These are phyloP conservation scores for Pyronema domesticum DNA, from an alignment of 495 filamentous ascomycete species.

Conservation along the genomic window DNA sequence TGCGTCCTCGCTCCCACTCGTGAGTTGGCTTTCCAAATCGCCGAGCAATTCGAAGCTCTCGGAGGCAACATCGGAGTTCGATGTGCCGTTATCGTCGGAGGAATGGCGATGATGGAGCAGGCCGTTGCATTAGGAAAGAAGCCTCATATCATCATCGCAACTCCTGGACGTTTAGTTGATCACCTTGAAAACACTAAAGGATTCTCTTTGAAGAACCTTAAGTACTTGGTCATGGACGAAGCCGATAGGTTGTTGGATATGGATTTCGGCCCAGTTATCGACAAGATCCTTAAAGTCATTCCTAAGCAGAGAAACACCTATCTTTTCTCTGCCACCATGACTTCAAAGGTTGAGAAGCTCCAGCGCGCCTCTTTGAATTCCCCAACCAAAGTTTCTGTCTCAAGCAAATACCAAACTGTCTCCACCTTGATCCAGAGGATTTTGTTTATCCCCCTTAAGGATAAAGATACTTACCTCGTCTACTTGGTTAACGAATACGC, in stretches of 20 bases:
- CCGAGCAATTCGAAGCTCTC: constrained; percentile 89
- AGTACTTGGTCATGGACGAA: constrained; percentile 97
- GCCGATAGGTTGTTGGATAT: constrained; percentile 82
- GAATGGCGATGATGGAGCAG: constrained; percentile 86
- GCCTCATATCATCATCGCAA: constrained; percentile 93
- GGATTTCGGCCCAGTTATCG: constrained; percentile 81
- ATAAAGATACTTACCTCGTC: constrained; percentile 83
- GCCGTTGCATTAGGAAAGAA: constrained; percentile 90
- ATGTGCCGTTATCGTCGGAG: constrained; percentile 95
- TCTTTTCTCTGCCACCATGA: constrained; percentile 89
- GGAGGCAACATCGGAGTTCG: constrained; percentile 99
- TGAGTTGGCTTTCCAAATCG: constrained; percentile 94
- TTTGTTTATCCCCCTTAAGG: constrained; percentile 67
- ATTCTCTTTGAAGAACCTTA: constrained; percentile 81
- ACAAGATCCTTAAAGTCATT: constrained; percentile 81
- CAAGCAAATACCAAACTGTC: constrained; percentile 72
- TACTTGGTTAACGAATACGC: constrained; percentile 68
- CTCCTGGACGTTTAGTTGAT: constrained; percentile 91
- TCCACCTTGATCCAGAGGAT: constrained; percentile 66
- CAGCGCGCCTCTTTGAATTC: constrained; percentile 73
- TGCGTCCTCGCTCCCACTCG: constrained; percentile 97
- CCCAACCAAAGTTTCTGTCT: constrained; percentile 57
- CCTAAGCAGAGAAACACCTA: constrained; percentile 66
- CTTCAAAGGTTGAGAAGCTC: constrained; percentile 74
- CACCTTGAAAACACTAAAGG: constrained; percentile 95